Base-by-base conservation (phyloP, 1,284 basidiomycete genomes). In the Boletus nobilissimus region DNA sequence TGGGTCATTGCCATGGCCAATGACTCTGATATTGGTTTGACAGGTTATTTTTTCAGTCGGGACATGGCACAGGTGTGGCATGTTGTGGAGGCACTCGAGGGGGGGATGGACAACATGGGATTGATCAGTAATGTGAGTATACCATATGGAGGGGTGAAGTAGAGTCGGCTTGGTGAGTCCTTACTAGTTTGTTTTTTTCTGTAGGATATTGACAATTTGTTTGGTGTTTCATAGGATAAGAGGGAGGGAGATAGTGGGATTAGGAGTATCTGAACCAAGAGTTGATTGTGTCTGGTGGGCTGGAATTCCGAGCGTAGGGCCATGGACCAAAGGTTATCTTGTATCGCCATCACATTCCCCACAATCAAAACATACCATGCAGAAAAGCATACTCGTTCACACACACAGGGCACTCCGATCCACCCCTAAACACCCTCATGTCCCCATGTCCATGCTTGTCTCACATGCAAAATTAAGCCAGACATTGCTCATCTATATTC, bases 61-160 rank as follows among this genome's bases (percentile, higher is more conserved):
- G 97, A 99, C 86, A 89, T 98, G 5, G 95, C 96, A 14, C 89
- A 97, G 43, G 94, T 97, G 76, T 99, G 97, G 96, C 92, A 98
- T 66, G 97, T 99, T n/a, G 97, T 97, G n/a, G 98, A 99, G 87
- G 95, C 92, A 77, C 89, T 99, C 66, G 96, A 99, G 87, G 96
- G 97, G 10, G 98, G 98, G 16, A 99, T 99, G 97, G 96, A 92
- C 57, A 98, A 98, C 87, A 97, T 96, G 0, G 96, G 96, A 4
- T 75, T 93, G 72, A 92, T 97, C 82, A 95, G 93, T 73, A 94
- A 95, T 86, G 94, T 95, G 64, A 89, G 90, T 26, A 94, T 97
- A 88, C 97, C 97, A 38, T 99, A 99, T 83, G 98, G 98, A 62
- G 98, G 98, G 26, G 88, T 97, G 69, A 97, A 97, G 87, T 93